Evolutionary conservation across 2,329 filamentous ascomycete genomes (phyloP), one percentile per base, ranked within the genome.

Genomic region (Emergomyces orientalis): DNA sequence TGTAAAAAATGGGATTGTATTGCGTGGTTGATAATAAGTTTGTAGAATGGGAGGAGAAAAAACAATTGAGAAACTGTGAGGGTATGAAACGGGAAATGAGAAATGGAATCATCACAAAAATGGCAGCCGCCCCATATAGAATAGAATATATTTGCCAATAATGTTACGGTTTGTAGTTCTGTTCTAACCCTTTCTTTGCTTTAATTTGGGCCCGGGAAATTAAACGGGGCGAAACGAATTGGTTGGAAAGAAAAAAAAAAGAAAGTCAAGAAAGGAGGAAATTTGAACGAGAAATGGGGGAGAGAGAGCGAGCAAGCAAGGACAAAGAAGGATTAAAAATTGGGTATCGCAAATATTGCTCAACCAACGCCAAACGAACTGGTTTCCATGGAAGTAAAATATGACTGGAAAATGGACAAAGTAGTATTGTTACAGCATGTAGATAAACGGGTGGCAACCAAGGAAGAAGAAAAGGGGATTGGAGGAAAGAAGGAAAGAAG

Each of bases 311-410:
- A 11, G 30, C 14, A 19, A 52, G 34, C 9, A 30, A 55, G 30
- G 19, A 37, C 17, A 14, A 9, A 11, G 39, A 14, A 25, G 19
- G n/a, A 39, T 19, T 13, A 19, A 56, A 56, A 13, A 56, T n/a
- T n/a, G 54, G 54, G 54, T 56, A 56, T 56, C 32, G 54, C 34
- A 56, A 56, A 25, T 11, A n/a, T 37, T 37, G 54, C 54, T 56
- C 32, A 39, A 56, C 34, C 54, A 56, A 39, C 54, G 54, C 54
- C 54, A 56, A 56, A 39, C 34, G 47, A 49, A 27, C 47, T 27
- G 11, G 22, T 41, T 11, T 13, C 32, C 34, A 56, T 56, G 54
- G 39, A 19, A 19, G 54, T 27, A 56, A 56, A 56, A 37, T n/a
- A 56, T 41, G 54, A 27, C 19, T 39, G 54, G 13, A 56, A 39